These are phyloP conservation scores for Curvularia spicifera DNA, from an alignment of 2,329 filamentous ascomycete species.

Conservation along the genomic window DNA sequence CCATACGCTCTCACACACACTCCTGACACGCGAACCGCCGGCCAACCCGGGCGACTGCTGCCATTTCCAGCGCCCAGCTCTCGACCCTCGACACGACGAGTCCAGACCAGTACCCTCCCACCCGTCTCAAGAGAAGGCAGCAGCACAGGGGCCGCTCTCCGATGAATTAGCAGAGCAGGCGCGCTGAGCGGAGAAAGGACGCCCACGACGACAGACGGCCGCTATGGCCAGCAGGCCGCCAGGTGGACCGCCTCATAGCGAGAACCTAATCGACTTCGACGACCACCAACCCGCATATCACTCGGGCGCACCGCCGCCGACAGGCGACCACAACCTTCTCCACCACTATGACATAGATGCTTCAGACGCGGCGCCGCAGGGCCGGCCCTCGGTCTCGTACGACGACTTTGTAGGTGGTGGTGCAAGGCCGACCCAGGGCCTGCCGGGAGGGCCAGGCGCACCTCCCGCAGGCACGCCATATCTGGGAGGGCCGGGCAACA, in stretches of 20 bases:
- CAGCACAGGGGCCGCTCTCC: slow-evolving; percentile 15
- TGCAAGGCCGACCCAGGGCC: slow-evolving; percentile 54
- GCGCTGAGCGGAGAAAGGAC: slow-evolving; percentile 31
- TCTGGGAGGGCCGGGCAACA: slow-evolving; percentile 41
- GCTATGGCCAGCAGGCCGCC: slow-evolving; percentile 62
- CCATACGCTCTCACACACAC: neutral
- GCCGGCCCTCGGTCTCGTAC: slow-evolving; percentile 88
- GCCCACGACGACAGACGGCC: slow-evolving; percentile 32
- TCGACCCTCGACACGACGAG: slow-evolving; percentile 8
- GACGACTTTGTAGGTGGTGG: slow-evolving; percentile 88
- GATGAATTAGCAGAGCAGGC: slow-evolving; percentile 35
- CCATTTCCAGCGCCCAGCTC: slow-evolving; percentile 2
- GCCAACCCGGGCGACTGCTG: slow-evolving; percentile 11
- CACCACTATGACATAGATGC: slow-evolving; percentile 75
- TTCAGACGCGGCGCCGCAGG: slow-evolving; percentile 65
- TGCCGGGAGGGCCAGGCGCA: slow-evolving; percentile 54
- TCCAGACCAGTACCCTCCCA: slow-evolving; percentile 10
- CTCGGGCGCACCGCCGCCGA: slow-evolving; percentile 76
- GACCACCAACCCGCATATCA: slow-evolving; percentile 74
- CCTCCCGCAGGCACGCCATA: slow-evolving; percentile 45
- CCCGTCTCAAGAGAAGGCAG: slow-evolving; percentile 1
- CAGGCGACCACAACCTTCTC: slow-evolving; percentile 81
- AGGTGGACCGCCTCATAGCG: slow-evolving; percentile 55
- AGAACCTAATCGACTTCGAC: slow-evolving; percentile 75
- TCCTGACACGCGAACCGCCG: slow-evolving; percentile 12